Conservation (phyloP, 192 early-diverging fungal species). For the Chytriomyces confervae region DNA sequence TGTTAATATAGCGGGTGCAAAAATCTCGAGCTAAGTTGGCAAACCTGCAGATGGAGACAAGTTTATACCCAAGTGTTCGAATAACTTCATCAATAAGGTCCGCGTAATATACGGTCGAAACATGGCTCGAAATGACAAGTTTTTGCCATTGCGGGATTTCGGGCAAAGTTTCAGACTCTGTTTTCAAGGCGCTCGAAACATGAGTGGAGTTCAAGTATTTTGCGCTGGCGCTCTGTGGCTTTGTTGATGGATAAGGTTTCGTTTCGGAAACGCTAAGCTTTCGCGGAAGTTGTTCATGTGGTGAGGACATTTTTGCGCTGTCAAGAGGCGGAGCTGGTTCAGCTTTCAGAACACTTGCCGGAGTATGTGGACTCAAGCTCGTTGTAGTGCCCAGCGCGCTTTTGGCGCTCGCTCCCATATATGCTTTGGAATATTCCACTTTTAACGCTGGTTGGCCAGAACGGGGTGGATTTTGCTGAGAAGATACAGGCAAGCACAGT, state of each 20-base stretch:
- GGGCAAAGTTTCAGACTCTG: background rate
- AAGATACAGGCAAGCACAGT: no score
- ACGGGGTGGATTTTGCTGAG: no score
- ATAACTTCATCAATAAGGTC: conserved; percentile 29
- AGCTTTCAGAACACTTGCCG: background rate
- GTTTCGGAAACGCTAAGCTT: background rate
- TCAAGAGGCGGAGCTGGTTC: background rate
- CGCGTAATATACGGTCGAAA: conserved; percentile 3
- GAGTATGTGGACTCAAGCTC: background rate
- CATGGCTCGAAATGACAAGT: conserved; percentile 9
- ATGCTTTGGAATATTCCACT: no score
- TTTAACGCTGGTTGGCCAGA: no score
- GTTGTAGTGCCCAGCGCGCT: no score
- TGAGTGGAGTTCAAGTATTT: background rate
- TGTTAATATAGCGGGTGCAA: no score
- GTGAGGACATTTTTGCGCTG: background rate
- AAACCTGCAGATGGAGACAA: conserved; percentile 6
- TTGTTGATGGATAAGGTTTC: background rate
- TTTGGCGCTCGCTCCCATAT: no score
- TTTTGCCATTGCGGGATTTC: conserved; percentile 11
- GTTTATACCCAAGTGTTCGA: conserved; percentile 19
- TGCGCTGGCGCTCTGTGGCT: background rate
- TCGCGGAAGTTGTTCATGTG: background rate
- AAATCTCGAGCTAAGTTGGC: background rate
- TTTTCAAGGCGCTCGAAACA: background rate